Evolutionary conservation across 441 rosid species (phyloP).

Genomic region (Jatropha multifida): DNA sequence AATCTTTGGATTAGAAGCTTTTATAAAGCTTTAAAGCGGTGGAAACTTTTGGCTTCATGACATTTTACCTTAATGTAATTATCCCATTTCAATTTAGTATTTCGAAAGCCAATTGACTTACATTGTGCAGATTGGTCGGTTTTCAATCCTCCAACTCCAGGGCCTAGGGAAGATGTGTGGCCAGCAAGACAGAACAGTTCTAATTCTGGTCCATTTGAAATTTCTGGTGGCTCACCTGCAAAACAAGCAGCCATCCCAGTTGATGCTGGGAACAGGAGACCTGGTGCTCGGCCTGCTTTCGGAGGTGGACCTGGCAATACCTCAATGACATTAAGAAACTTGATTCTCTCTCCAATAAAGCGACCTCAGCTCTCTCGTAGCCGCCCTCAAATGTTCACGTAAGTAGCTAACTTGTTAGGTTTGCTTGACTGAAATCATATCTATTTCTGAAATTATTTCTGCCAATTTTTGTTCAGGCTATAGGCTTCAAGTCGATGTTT

Average conservation of each 20-base stretch:
- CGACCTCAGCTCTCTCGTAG: conserved; percentile 86
- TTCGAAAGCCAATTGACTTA: conserved; percentile 73
- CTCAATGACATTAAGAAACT: conserved; percentile 72
- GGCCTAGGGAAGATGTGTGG: conserved; percentile 83
- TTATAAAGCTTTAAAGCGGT: not conserved
- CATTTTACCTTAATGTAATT: not conserved
- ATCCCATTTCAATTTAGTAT: conserved; percentile 34
- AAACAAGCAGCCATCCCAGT: conserved; percentile 48
- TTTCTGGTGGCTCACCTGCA: conserved; percentile 59
- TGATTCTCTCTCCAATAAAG: conserved; percentile 88
- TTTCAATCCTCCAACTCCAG: conserved; percentile 91
- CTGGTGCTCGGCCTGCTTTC: conserved; percentile 45
- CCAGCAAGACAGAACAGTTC: conserved; percentile 79
- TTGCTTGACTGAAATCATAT: not conserved
- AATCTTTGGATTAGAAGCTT: not conserved
- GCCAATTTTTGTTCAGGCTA: conserved; percentile 38
- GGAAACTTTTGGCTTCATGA: conserved; percentile 12
- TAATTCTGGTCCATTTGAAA: conserved; percentile 69
- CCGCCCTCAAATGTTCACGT: conserved; percentile 73
- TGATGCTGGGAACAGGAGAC: conserved; percentile 62
- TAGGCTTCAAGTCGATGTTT: conserved; percentile 23
- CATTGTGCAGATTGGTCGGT: conserved; percentile 79
- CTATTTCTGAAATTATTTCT: not conserved
- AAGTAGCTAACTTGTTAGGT: conserved; percentile 29
- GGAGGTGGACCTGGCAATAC: conserved; percentile 59